Evolutionary conservation across 1,139 yeast species (phyloP), one percentile per base, ranked within the genome.

Genomic region (Candida glucosophila): DNA sequence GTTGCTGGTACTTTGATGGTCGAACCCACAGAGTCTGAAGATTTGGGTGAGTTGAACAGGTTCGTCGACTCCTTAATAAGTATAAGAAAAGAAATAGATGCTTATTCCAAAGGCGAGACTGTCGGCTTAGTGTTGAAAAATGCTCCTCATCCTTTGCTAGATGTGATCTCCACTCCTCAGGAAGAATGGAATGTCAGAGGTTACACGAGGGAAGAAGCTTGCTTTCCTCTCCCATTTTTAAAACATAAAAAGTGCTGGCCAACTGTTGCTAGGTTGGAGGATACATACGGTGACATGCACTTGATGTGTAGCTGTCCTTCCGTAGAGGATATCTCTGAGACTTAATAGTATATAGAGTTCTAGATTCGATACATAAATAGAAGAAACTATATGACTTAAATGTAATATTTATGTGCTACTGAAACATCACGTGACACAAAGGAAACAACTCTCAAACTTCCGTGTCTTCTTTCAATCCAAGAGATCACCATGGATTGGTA

Each of bases 1-100:
- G 95, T 90, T 28, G 88, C 96, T 8, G 94, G 94, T 34, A 90
- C 98, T 3, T 68, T 90, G 41, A 90, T 90, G 98, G 77, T 90
- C 39, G 98, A 90, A 58, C 98, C 98, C 32, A 90, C 98, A 4
- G 98, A 90, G 57, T 78, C 92, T 13, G 98, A 90, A 58, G 77
- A 85, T 47, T 59, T 80, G 46, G 81, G 67, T 29, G 98, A 90
- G 60, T 66, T 90, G 40, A 92, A 90, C 55, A 71, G 96, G 44
- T 90, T 90, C 55, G 77, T 86, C 34, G 90, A 85, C 34, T 75
- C 97, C 3, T 70, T 90, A 65, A 75, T 90, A 36, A 55, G 86
- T 6, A 90, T 90, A 35, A 77, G 90, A 47, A 52, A 58, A 31
- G 98, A 90, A 58, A 88, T 90, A 41, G 76, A 71, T 28, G 82